A percentile compares a stretch with the other conserved stretches of the same genome.
phyloP scores from a whole-genome alignment of 1,284 basidiomycete genomes.

The Tilletia walkeri region DNA sequence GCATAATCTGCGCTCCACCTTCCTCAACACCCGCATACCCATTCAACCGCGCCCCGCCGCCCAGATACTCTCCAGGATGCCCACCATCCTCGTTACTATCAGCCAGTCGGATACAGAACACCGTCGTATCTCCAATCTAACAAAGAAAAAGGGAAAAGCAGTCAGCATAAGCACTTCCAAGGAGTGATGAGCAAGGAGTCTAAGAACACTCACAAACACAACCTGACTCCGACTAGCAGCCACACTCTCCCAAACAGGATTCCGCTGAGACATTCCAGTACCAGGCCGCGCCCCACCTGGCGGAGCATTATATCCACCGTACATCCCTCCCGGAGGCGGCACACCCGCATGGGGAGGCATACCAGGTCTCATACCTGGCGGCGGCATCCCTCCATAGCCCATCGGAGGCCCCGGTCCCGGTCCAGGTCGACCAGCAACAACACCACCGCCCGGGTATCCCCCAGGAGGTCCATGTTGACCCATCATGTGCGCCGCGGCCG shows the following conservation, averaged over 20 bases:
- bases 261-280: constrained; percentile 27
- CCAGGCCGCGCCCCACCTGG: constrained; percentile 17
- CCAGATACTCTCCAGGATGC: not conserved
- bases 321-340: constrained; percentile 30
- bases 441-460: constrained; percentile 1
- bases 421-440: not conserved
- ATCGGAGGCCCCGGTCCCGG: constrained; percentile 22
- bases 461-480: not conserved
- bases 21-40: not conserved
- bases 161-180: too few relatives aligned
- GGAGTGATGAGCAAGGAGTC: not conserved
- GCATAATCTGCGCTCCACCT: constrained; percentile 14
- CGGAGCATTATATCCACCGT: constrained; percentile 31
- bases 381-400: constrained; percentile 26
- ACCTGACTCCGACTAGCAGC: constrained; percentile 50
- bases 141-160: not conserved
- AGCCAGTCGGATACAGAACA: constrained; percentile 41
- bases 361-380: constrained; percentile 10
- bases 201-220: constrained; percentile 33
- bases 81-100: not conserved
- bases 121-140: constrained; percentile 39
- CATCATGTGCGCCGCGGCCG: constrained; percentile 5
- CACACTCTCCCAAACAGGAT: constrained; percentile 49
- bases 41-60: not conserved
- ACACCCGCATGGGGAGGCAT: constrained; percentile 18